Evolutionary conservation across 345 rosid genomes (phyloP).

Genomic region (Eutrema heterophyllum): DNA sequence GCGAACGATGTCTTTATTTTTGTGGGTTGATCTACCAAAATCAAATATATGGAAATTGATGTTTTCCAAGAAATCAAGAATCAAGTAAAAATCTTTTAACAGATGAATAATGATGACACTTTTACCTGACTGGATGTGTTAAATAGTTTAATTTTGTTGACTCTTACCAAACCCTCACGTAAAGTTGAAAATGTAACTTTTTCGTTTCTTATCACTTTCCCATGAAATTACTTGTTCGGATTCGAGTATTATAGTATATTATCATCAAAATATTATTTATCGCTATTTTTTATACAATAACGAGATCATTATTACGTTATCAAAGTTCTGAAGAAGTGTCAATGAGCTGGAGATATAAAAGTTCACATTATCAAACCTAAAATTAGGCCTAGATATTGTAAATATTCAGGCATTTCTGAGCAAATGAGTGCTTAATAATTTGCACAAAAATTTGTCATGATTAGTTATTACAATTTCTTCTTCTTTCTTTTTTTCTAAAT

Average conservation of each 20-base stretch:
- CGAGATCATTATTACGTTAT: constrained; percentile 8
- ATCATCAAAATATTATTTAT: background rate
- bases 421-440: constrained; percentile 32
- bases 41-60: background rate
- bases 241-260: background rate
- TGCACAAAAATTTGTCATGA: constrained; percentile 19
- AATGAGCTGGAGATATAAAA: constrained; percentile 14
- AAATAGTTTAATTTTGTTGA: constrained; percentile 9
- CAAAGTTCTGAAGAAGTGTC: constrained; percentile 16
- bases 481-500: background rate
- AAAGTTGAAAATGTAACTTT: constrained; percentile 28
- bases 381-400: constrained; percentile 28
- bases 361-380: constrained; percentile 18
- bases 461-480: constrained; percentile 18
- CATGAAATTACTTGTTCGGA: constrained; percentile 7
- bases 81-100: background rate
- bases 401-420: constrained; percentile 17
- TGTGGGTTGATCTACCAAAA: background rate
- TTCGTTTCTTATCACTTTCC: constrained; percentile 13
- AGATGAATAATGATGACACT: background rate
- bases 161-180: constrained; percentile 19
- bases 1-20: background rate
- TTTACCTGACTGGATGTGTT: constrained; percentile 2
- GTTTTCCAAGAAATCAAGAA: background rate
- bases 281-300: background rate